These are phyloP conservation scores for Gastrodia elata DNA, from an alignment of 106 monocot genomes.

Conservation along the genomic window DNA sequence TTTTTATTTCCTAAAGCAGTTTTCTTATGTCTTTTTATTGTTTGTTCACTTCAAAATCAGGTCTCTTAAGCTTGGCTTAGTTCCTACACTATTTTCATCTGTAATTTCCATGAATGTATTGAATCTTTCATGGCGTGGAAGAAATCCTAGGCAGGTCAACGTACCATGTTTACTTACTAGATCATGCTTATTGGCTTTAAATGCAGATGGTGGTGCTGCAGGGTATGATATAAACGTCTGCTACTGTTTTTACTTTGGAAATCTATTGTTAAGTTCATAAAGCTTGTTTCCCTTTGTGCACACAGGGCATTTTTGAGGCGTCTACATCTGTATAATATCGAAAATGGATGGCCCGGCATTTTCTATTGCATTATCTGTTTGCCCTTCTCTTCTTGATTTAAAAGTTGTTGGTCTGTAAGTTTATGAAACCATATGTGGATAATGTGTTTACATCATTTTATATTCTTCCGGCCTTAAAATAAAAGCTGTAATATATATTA, in stretches of 20 bases:
- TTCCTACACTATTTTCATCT: slow-evolving; percentile 16
- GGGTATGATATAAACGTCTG: slow-evolving; percentile 38
- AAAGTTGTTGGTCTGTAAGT: slow-evolving; percentile 72
- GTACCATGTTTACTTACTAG: slow-evolving; percentile 59
- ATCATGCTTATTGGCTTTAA: slow-evolving; percentile 62
- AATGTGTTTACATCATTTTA: background rate
- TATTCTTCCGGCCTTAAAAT: background rate
- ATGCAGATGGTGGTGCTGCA: slow-evolving; percentile 36
- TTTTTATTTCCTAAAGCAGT: background rate
- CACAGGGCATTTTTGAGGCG: slow-evolving; percentile 53
- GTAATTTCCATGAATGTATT: slow-evolving; percentile 19
- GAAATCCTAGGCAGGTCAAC: slow-evolving; percentile 27
- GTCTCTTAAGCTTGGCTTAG: slow-evolving; percentile 68
- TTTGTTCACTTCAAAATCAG: slow-evolving; percentile 18
- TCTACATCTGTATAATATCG: slow-evolving; percentile 62
- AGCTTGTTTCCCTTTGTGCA: slow-evolving; percentile 9
- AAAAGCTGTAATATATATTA: background rate
- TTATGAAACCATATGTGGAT: background rate
- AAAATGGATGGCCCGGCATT: slow-evolving; percentile 48
- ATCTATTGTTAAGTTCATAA: background rate
- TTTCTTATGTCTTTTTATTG: background rate
- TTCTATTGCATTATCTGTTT: slow-evolving; percentile 42
- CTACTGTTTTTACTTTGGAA: background rate
- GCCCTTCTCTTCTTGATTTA: slow-evolving; percentile 49
- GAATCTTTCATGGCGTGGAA: slow-evolving; percentile 41